A percentile compares a stretch with the other conserved stretches of the same genome.
Evolutionary conservation across 805 yeast species (phyloP).

Genomic region (Monosporozyma yasuniensis): DNA sequence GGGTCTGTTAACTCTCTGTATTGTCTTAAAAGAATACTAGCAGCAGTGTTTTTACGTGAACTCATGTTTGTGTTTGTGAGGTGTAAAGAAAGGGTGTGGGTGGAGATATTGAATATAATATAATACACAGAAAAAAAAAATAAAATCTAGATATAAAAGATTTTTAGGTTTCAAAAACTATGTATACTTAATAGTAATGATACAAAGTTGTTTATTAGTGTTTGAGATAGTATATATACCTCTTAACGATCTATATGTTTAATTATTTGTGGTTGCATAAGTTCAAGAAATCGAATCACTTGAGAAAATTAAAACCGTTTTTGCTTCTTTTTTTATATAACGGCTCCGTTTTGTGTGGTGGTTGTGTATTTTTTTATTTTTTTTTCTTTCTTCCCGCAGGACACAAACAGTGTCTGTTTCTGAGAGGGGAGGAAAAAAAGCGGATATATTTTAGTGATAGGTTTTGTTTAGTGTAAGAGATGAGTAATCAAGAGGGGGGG

Average conservation of each 20-base stretch:
- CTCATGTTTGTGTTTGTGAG: constrained; percentile 13
- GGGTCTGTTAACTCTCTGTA: constrained; percentile 90
- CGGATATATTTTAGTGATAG: neutral
- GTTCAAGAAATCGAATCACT: neutral
- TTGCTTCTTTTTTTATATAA: neutral
- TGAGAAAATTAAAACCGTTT: neutral
- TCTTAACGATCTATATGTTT: neutral
- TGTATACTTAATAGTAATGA: no score
- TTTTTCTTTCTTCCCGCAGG: neutral
- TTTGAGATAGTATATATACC: no score
- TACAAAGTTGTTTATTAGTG: no score
- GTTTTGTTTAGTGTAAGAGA: neutral
- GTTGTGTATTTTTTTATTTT: neutral
- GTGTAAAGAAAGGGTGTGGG: neutral
- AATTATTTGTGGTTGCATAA: neutral
- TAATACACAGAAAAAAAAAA: neutral
- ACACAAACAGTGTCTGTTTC: no score
- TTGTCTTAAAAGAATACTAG: constrained; percentile 85
- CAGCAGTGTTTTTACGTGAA: constrained; percentile 46
- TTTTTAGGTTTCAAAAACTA: no score
- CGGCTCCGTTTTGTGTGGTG: neutral
- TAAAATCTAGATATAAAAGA: no score
- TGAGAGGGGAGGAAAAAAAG: neutral
- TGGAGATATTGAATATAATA: neutral
- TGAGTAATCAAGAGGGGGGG: neutral